Evolutionary conservation across 2,329 filamentous ascomycete genomes (phyloP).

Genomic region (Fusarium illudens): DNA sequence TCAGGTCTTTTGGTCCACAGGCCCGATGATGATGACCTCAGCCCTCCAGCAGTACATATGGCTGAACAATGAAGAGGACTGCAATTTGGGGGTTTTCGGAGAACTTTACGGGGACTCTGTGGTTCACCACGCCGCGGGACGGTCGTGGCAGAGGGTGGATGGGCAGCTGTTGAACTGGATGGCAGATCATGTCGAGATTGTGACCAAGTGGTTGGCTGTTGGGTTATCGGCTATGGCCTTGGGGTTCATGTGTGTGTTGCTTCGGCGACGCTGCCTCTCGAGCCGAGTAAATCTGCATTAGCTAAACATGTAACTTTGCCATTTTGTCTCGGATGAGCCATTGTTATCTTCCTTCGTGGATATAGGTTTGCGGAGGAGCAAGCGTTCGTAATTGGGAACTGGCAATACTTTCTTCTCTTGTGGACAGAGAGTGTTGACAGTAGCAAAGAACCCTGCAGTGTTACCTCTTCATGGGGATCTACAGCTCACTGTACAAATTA

Average conservation of each 20-base stretch:
- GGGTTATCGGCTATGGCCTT: background rate
- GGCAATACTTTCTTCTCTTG: too few species aligned
- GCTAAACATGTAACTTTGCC: too few species aligned
- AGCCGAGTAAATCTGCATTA: background rate
- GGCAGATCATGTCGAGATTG: background rate
- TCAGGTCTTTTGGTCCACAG: conserved; percentile 1
- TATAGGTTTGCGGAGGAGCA: background rate
- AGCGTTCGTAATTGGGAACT: background rate
- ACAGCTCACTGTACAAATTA: too few species aligned
- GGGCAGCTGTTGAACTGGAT: background rate
- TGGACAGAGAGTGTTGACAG: too few species aligned
- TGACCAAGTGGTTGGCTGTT: background rate
- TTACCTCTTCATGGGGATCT: too few species aligned
- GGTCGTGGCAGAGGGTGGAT: conserved; percentile 8
- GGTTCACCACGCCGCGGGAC: background rate
- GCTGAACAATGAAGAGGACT: background rate
- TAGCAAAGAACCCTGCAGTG: too few species aligned
- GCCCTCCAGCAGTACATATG: background rate
- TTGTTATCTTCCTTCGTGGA: background rate
- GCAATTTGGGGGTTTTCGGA: background rate
- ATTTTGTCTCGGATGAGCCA: background rate
- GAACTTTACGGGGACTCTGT: background rate
- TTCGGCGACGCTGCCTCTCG: background rate
- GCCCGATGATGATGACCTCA: conserved; percentile 5
- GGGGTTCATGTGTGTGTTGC: background rate